These are phyloP conservation scores for Xylaria intraflava DNA, from an alignment of 495 filamentous ascomycete species.

Conservation along the genomic window DNA sequence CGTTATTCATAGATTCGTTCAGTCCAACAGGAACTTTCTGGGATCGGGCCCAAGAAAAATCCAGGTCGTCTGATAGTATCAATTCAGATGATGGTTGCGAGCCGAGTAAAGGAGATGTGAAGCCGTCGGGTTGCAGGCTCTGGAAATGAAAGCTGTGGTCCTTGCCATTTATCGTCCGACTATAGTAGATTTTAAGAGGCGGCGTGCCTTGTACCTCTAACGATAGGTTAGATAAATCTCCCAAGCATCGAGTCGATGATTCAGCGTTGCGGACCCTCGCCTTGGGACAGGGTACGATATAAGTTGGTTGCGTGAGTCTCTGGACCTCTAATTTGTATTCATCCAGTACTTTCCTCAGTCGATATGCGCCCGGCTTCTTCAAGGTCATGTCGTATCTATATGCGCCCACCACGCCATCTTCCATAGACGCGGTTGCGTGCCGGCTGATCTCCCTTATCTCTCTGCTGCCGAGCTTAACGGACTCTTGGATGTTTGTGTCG, in stretches of 20 bases:
- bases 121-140: conserved; percentile 83
- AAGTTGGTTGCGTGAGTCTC: conserved; percentile 60
- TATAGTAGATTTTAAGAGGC: conserved; percentile 89
- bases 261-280: conserved; percentile 60
- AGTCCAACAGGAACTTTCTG: conserved; percentile 70
- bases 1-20: conserved; percentile 74
- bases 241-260: conserved; percentile 62
- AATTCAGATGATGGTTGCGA: conserved; percentile 50
- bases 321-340: conserved; percentile 90
- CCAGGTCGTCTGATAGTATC: conserved; percentile 48
- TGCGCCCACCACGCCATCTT: conserved; percentile 46
- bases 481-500: conserved; percentile 69
- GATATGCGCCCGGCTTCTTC: conserved; percentile 81
- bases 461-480: conserved; percentile 55
- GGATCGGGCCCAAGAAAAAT: conserved; percentile 72
- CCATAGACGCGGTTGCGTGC: conserved; percentile 43
- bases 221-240: conserved; percentile 77
- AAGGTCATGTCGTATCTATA: conserved; percentile 54
- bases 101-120: conserved; percentile 64
- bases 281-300: conserved; percentile 77
- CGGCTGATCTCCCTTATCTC: conserved; percentile 61
- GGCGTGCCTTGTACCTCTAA: conserved; percentile 82
- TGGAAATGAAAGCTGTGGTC: conserved; percentile 76
- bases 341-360: conserved; percentile 76
- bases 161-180: conserved; percentile 67